These are phyloP conservation scores for Panicum hallii DNA, from an alignment of 202 grass and related monocot genomes.

Conservation along the genomic window DNA sequence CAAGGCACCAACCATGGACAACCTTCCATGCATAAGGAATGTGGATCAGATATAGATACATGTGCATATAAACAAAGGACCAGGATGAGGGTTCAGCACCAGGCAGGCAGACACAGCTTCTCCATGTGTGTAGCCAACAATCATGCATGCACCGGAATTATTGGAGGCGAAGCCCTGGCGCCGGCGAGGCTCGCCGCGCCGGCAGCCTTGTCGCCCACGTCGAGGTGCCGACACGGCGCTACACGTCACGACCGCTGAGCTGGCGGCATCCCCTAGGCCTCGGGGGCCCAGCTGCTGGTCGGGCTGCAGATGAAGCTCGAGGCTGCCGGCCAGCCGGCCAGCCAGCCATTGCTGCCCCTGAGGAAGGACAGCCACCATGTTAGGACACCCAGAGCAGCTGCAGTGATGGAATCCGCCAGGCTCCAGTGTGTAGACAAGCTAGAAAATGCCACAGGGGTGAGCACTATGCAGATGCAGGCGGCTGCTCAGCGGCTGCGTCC, in stretches of 20 bases:
- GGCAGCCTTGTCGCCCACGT: slow-evolving; percentile 25
- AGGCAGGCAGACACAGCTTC: background rate
- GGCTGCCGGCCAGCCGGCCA: slow-evolving; percentile 48
- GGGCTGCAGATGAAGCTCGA: slow-evolving; percentile 51
- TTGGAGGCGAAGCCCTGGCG: slow-evolving; percentile 26
- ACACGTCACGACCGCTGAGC: slow-evolving; percentile 32
- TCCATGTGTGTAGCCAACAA: slow-evolving; percentile 26
- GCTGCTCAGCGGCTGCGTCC: slow-evolving; percentile 9
- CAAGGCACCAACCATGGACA: background rate
- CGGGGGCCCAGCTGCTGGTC: background rate
- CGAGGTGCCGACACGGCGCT: slow-evolving; percentile 31
- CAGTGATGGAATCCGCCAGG: slow-evolving; percentile 56
- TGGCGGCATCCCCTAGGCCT: slow-evolving; percentile 36
- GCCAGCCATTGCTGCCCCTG: slow-evolving; percentile 45
- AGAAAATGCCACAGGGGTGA: slow-evolving; percentile 52
- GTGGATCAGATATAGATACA: background rate
- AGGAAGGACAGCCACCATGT: slow-evolving; percentile 50
- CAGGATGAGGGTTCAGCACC: background rate
- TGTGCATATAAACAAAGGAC: slow-evolving; percentile 6
- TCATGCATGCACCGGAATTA: slow-evolving; percentile 46
- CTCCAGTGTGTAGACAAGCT: slow-evolving; percentile 59
- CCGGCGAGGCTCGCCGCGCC: slow-evolving; percentile 34
- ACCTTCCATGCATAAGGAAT: background rate
- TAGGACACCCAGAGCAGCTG: slow-evolving; percentile 40
- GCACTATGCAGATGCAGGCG: slow-evolving; percentile 56